phyloP scores from a whole-genome alignment of 1,139 yeast species.

The Kodamaea alishanica region DNA sequence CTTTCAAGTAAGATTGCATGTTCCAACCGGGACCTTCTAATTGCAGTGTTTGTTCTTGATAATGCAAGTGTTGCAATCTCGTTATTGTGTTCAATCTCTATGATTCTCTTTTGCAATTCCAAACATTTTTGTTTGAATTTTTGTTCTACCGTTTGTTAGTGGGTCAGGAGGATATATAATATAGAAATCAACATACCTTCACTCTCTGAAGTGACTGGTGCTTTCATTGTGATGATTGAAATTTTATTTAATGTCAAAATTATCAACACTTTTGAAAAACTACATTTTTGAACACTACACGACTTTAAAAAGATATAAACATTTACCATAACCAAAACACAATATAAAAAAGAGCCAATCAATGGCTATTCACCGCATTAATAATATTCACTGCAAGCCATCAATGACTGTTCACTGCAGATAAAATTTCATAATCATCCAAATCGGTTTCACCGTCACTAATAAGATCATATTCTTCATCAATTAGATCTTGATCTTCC shows the following conservation, averaged over 20 bases:
- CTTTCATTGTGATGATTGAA: conserved; percentile 3
- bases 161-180: background rate
- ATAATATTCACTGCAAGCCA: background rate
- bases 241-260: background rate
- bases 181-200: conserved; percentile 32
- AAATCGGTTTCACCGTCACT: conserved; percentile 30
- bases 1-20: conserved; percentile 77
- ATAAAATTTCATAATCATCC: conserved; percentile 42
- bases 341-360: background rate
- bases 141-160: conserved; percentile 25
- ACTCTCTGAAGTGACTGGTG: conserved; percentile 32
- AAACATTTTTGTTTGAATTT: conserved; percentile 58
- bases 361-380: background rate
- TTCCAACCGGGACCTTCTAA: conserved; percentile 78
- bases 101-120: conserved; percentile 68
- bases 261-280: too few relatives aligned
- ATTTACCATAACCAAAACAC: conserved; percentile 1
- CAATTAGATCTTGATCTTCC: conserved; percentile 11
- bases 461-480: conserved; percentile 34
- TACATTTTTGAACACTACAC: background rate
- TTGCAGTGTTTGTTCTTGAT: conserved; percentile 70
- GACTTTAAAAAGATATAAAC: background rate
- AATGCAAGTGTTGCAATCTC: conserved; percentile 76
- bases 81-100: conserved; percentile 75
- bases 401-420: conserved; percentile 22